phyloP scores from a whole-genome alignment of 768 basidiomycete genomes.

The Trametes punicea region DNA sequence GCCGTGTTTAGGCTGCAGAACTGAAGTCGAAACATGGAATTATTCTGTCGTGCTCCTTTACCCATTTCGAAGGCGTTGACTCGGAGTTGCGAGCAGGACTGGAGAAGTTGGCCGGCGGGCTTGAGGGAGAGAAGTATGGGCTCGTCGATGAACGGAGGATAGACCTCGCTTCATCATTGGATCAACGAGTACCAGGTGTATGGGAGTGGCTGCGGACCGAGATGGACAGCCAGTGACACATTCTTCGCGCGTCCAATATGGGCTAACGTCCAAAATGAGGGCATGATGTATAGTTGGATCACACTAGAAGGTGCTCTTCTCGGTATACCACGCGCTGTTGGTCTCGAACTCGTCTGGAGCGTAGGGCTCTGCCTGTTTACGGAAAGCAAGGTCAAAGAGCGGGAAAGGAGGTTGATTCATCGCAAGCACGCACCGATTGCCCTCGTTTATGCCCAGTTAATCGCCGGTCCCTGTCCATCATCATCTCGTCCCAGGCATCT shows the following conservation, averaged over 20 bases:
- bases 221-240: constrained; percentile 27
- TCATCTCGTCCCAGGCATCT: constrained; percentile 92
- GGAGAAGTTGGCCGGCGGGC: constrained; percentile 23
- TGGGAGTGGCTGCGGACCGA: constrained; percentile 32
- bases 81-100: constrained; percentile 21
- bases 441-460: constrained; percentile 86
- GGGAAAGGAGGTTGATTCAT: neutral
- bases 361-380: constrained; percentile 55
- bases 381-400: neutral
- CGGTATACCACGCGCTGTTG: constrained; percentile 72
- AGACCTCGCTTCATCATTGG: neutral
- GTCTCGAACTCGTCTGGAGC: constrained; percentile 72
- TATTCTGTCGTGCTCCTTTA: constrained; percentile 47
- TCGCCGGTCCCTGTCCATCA: constrained; percentile 89
- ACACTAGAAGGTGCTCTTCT: constrained; percentile 35
- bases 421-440: constrained; percentile 63
- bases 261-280: neutral
- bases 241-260: neutral
- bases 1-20: constrained; percentile 37
- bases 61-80: constrained; percentile 16
- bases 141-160: constrained; percentile 31
- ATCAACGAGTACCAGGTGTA: constrained; percentile 22
- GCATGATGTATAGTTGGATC: neutral
- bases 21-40: constrained; percentile 66
- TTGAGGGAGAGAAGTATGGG: constrained; percentile 39